Base-by-base conservation (phyloP, 1,284 basidiomycete genomes). In the Ganoderma boninense region DNA sequence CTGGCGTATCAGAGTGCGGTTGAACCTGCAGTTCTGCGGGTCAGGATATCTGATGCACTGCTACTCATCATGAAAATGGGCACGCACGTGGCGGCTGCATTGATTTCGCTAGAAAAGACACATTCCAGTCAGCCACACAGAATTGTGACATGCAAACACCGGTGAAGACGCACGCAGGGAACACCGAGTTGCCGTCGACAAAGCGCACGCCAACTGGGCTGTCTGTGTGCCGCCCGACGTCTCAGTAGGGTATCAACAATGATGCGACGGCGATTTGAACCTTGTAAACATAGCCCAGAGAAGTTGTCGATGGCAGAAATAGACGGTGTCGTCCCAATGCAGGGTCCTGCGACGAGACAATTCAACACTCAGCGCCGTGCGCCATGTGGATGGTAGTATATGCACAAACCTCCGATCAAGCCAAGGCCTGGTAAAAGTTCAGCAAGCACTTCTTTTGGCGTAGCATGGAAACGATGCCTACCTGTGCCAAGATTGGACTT, bases 201-300 rank as follows among this genome's bases (percentile, higher is more conserved):
- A 86, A 87, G 64, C 92, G 85, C n/a, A 94, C 88, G 14, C 93
- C 93, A 16, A 89, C 80, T 2, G 88, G 87, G 65, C 86, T 84
- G 69, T 90, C 88, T 87, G 56, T n/a, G 60, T 35, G 62, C 62
- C 42, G 49, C 56, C 63, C 64, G 44, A 54, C 29, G 10, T 11
- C 10, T 43, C 43, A 26, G 20, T n/a, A 7, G 42, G 6, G 16
- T 4, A 8, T 23, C 14, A 66, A 7, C 26, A 7, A 6, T 23
- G 23, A 54, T 18, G 16, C 29, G 16, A 5, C 8, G 32, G 42
- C 5, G 23, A 56, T 20, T 71, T 79, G 59, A 72, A 87, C 87
- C 88, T 81, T 90, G 82, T 4, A 95, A 82, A 77, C 93, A 95
- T 23, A 95, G 82, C 0, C 92, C 92, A 2, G 87, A 85, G 80